Percentiles rank a stretch among this genome's conserved stretches.
Evolutionary conservation across 1,284 basidiomycete genomes (phyloP).

Genomic region (Takashimella tepidaria): DNA sequence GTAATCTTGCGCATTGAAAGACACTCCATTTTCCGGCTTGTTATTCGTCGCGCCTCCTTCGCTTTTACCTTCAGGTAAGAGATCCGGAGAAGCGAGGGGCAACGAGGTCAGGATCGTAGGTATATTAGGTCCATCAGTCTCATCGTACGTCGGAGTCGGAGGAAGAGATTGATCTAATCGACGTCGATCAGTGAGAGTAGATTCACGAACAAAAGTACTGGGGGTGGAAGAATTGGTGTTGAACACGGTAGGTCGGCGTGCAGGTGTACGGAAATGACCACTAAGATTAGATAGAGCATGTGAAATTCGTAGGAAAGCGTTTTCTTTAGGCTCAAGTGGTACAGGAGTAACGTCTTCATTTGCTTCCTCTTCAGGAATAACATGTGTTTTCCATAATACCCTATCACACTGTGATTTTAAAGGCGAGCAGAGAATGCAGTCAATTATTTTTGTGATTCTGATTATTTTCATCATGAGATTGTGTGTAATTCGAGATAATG

Average conservation of each 20-base stretch:
- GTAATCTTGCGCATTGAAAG: not conserved
- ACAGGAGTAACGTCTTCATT: conserved; percentile 6
- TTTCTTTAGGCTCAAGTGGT: conserved; percentile 2
- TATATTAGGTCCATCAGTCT: conserved; percentile 6
- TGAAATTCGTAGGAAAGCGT: conserved; percentile 24
- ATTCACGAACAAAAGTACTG: no score
- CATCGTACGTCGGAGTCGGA: conserved; percentile 8
- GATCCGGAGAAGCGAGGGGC: not conserved
- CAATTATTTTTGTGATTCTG: no score
- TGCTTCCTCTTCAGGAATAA: conserved; percentile 30
- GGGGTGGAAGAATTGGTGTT: conserved; percentile 19
- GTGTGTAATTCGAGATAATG: not conserved
- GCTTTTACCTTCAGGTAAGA: not conserved
- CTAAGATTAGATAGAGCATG: conserved; percentile 31
- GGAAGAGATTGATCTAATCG: conserved; percentile 7
- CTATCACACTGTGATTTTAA: conserved; percentile 48
- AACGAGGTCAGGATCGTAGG: not conserved
- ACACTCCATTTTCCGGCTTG: no score
- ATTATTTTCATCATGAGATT: no score
- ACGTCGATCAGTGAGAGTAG: conserved; percentile 14
- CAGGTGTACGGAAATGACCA: conserved; percentile 22
- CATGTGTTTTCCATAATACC: conserved; percentile 46
- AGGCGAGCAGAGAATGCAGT: no score
- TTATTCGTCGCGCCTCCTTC: no score
- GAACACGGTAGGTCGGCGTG: conserved; percentile 9